Evolutionary conservation across 1,284 basidiomycete genomes (phyloP), one percentile per base, ranked within the genome.

Genomic region (Boletus semigastroideus): DNA sequence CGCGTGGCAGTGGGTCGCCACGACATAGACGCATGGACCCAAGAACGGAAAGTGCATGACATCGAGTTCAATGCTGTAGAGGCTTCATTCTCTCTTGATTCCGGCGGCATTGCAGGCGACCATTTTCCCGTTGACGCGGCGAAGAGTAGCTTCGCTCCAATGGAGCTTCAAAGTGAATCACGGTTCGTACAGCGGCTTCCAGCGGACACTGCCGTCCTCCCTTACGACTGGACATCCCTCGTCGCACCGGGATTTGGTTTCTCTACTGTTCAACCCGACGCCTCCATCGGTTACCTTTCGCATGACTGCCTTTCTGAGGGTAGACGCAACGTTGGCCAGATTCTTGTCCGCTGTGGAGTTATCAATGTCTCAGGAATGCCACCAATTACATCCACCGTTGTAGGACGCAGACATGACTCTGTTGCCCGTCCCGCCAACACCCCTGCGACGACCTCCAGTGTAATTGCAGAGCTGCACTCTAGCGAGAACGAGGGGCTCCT

Each of bases 1-100:
- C 60, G 55, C 64, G 54, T 67, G 68, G 61, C 48, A 36, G 46
- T 37, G 46, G 42, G 48, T 48, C 17, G 50, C 67, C 66, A 70
- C 66, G 67, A 67, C 55, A 54, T 22, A 33, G 50, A 56, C 54
- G 46, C 68, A 52, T 71, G 70, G 56, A 7, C 38, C 11, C 50
- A 42, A 27, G 48, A 49, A 54, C 30, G 42, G 20, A 46, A 52
- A 34, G 33, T 34, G 41, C 56, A 53, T 42, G 50, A 60, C 55
- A 53, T 38, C 19, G 45, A 46, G 42, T 19, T 46, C 37, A 42
- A 45, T 51, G 55, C 49, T 54, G 52, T 48, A 41, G 42, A 36
- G 11, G 20, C 50, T 39, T 50, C 58, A 14, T 41, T 54, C 42
- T 48, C 57, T 44, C 53, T 53, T 49, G 46, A 40, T 34, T 49